A percentile compares a stretch with the other conserved stretches of the same genome.
phyloP scores from a whole-genome alignment of 345 rosid species.

The Microthlaspi erraticum region DNA sequence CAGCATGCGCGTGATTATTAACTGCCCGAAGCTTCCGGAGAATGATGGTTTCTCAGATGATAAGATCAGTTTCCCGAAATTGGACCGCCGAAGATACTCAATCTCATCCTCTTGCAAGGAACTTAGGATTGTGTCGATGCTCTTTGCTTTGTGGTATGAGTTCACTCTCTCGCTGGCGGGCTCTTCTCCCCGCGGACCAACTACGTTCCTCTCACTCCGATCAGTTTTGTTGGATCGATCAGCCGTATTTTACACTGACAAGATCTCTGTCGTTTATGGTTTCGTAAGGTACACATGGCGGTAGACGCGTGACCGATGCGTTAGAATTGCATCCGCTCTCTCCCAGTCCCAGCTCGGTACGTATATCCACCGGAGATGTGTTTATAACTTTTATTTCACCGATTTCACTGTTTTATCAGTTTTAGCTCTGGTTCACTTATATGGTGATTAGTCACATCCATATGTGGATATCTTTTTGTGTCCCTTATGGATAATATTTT shows the following conservation, averaged over 20 bases:
- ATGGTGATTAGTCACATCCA: not conserved
- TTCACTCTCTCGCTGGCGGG: too few species aligned
- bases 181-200: slow-evolving; percentile 42
- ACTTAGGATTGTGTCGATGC: too few species aligned
- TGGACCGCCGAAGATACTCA: too few species aligned
- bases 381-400: slow-evolving; percentile 45
- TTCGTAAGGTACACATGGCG: slow-evolving; percentile 58
- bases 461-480: not conserved
- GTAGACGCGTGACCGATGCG: slow-evolving; percentile 64
- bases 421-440: not conserved
- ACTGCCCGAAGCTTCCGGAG: too few species aligned
- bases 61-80: too few species aligned
- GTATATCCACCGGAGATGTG: slow-evolving; percentile 53
- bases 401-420: not conserved
- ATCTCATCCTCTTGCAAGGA: too few species aligned
- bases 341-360: slow-evolving; percentile 45
- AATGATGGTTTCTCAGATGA: too few species aligned
- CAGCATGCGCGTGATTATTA: too few species aligned
- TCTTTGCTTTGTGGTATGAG: too few species aligned
- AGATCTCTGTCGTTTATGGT: slow-evolving; percentile 61
- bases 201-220: slow-evolving; percentile 65
- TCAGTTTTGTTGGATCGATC: slow-evolving; percentile 65
- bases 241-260: slow-evolving; percentile 55
- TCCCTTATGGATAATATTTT: not conserved
- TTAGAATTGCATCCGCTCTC: slow-evolving; percentile 68